A percentile compares a stretch with the other conserved stretches of the same genome.
These are phyloP conservation scores for Collybia sp. DNA, from an alignment of 768 basidiomycete species.

Conservation along the genomic window DNA sequence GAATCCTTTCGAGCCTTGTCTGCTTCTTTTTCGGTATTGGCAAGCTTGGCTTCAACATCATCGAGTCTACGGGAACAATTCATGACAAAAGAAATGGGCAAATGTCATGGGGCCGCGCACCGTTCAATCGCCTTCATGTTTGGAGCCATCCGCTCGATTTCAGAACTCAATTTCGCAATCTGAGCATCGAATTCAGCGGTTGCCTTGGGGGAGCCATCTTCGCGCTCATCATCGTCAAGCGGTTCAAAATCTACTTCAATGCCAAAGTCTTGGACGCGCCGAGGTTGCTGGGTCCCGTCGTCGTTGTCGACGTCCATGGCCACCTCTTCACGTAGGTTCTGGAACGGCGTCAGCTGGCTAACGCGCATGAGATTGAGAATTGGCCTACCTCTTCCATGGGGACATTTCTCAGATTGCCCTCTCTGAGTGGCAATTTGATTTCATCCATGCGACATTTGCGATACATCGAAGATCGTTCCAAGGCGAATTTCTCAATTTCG, in stretches of 20 bases:
- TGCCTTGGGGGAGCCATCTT: constrained; percentile 59
- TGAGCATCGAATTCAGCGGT: constrained; percentile 71
- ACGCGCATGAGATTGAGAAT: background rate
- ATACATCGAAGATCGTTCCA: constrained; percentile 84
- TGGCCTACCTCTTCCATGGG: constrained; percentile 87
- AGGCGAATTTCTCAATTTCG: constrained; percentile 82
- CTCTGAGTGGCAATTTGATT: constrained; percentile 71
- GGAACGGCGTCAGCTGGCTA: constrained; percentile 6
- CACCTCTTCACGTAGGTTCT: constrained; percentile 82
- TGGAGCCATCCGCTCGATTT: constrained; percentile 92
- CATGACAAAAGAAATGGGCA: background rate
- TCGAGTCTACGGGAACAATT: too few relatives aligned
- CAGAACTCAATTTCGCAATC: constrained; percentile 63
- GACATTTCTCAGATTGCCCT: constrained; percentile 79
- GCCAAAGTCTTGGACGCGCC: constrained; percentile 74
- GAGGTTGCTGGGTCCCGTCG: constrained; percentile 70
- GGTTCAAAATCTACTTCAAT: constrained; percentile 83
- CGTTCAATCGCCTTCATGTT: constrained; percentile 96
- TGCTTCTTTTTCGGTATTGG: constrained; percentile 88
- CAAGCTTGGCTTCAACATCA: constrained; percentile 78
- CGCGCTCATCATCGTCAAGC: constrained; percentile 71
- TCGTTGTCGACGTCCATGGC: constrained; percentile 93
- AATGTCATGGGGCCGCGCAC: constrained; percentile 42
- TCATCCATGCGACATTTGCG: constrained; percentile 93
- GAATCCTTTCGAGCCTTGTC: constrained; percentile 90